Evolutionary conservation across 78 protist genomes (phyloP).

Genomic region (Bigelowiella natans): DNA sequence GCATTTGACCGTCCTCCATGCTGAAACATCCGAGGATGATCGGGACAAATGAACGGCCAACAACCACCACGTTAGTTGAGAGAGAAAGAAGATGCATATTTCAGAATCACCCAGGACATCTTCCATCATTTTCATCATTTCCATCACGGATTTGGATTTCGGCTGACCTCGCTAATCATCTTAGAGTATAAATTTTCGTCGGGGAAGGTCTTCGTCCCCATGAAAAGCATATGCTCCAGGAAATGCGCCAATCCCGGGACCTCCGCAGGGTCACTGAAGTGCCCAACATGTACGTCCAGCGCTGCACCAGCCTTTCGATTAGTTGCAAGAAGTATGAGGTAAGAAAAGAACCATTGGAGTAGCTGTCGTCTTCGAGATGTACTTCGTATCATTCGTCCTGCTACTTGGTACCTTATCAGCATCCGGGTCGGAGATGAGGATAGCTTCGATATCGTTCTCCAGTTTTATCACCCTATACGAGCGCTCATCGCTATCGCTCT

Average conservation of each 20-base stretch:
- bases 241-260: slow-evolving; percentile 63
- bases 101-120: no score
- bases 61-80: no score
- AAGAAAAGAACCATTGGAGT: no score
- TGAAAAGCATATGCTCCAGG: slow-evolving; percentile 60
- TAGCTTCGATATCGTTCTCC: background rate
- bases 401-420: background rate
- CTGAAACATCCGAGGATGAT: no score
- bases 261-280: slow-evolving; percentile 45
- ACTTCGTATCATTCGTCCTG: no score
- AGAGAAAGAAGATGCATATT: no score
- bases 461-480: background rate
- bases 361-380: no score
- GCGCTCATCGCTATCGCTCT: background rate
- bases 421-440: background rate
- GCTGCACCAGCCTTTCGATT: slow-evolving; percentile 47
- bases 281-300: slow-evolving; percentile 48
- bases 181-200: slow-evolving; percentile 41
- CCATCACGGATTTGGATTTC: background rate
- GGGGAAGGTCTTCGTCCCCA: slow-evolving; percentile 60
- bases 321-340: no score
- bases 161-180: slow-evolving; percentile 19
- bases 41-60: no score
- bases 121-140: no score
- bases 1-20: slow-evolving; percentile 73